Evolutionary conservation across 179 eudicot species (phyloP), one percentile per base, ranked within the genome.

Genomic region (Gypsophila paniculata): DNA sequence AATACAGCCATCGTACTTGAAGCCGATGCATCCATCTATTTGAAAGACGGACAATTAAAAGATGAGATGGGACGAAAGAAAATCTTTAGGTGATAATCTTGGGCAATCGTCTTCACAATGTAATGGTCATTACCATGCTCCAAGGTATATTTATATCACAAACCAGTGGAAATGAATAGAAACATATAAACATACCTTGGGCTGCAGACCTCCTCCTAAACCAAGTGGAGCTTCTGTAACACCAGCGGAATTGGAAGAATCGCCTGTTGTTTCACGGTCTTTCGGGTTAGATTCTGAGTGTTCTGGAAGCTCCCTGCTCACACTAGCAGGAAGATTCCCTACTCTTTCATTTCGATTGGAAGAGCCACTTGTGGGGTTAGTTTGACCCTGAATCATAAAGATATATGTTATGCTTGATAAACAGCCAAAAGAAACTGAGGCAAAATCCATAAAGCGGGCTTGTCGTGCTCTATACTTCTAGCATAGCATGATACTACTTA

Each of bases 121-220:
- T 23, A 58, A 22, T 13, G 18, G 18, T 26, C 38, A 60, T 4
- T 60, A n/a, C 64, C 64, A 60, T 13, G 13, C 34, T 29, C 34
- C 1, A 29, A 29, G 17, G 18, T 25, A 60, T 4, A 4, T 21
- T 19, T 55, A 55, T 55, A 57, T 21, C 26, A 22, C 26, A 6
- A 6, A 21, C 7, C 61, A 55, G 38, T 2, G 11, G 11, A 61
- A 54, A 42, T 17, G 34, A 55, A 5, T 54, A 72, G 48, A 22
- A 38, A 7, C 65, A 53, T 21, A 25, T 61, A 51, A 49, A 3
- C 55, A 71, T 65, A 91, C 99, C 97, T 88, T 94, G 29, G 94
- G 91, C 80, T 89, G 97, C 80, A 94, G 83, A 64, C 95, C 97
- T 73, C 92, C 96, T 68, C 99, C 99, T 77, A 91, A 65, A 73